Base-by-base conservation (phyloP, 257 asterid species). In the Lycium barbarum region DNA sequence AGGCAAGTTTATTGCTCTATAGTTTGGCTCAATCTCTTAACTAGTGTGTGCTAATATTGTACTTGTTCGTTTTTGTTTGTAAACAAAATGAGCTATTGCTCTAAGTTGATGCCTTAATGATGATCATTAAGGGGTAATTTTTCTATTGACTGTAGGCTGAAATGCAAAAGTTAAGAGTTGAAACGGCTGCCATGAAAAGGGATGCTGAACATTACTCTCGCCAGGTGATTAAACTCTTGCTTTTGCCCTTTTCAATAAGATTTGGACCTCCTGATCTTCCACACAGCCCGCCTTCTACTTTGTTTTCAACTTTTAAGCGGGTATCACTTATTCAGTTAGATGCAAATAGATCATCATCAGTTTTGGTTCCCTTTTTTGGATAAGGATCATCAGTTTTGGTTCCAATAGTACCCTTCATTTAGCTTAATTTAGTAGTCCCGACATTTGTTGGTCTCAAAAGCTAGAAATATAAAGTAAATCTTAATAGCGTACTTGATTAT, bases 201-300 rank as follows among this genome's bases (percentile, higher is more conserved):
- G 99, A 97, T 87, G 98, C 99, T 86, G 99, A 97, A 90, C 99
- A 95, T 89, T 97, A 97, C 86, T 97, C 99, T 55, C 98, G 98
- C 72, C 95, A 95, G 94, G 99, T 95, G 87, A 89, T 83, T 83
- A 68, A 76, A 40, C 70, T 51, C 40, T 54, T 81, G 45, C 67
- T 83, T 26, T 22, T 72, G 7, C 83, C 71, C 59, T 51, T 55
- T 10, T 40, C 11, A 8, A 10, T 33, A n/a, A 15, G 7, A 63
- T 78, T 43, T 63, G 72, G 45, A 6, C 49, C 43, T 43, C 17
- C 18, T 15, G 51, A 5, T 13, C 45, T 71, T 80, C 63, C 61
- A 49, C 45, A 22, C 45, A 3, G 45, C 15, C 74, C 57, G 15
- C 54, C 76, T 83, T 86, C 53, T 45, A 73, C 26, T 45, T 55